Conservation (phyloP, 169 alveolate genomes). For the Theileria parva region DNA sequence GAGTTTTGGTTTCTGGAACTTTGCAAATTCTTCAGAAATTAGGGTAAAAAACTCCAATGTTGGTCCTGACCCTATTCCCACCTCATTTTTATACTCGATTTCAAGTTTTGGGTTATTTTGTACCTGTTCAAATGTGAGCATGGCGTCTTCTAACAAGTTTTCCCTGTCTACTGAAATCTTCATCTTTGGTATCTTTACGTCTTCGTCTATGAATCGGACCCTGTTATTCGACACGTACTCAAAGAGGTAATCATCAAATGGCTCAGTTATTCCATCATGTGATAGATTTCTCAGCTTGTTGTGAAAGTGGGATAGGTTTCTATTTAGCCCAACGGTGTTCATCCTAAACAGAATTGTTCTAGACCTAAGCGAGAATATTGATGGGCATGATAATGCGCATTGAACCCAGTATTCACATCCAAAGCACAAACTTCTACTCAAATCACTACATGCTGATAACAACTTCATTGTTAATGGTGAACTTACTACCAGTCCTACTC, state of each 20-base stretch:
- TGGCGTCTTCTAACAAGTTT: conserved; percentile 30
- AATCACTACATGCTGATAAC: neutral
- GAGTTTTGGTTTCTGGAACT: neutral
- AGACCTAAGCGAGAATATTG: conserved; percentile 39
- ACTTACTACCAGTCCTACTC: neutral
- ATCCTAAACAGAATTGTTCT: conserved; percentile 27
- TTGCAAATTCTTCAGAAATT: conserved; percentile 51
- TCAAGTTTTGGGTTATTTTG: conserved; percentile 39
- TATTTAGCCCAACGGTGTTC: conserved; percentile 22
- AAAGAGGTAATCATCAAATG: conserved; percentile 41
- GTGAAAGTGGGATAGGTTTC: conserved; percentile 25
- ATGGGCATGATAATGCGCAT: conserved; percentile 29
- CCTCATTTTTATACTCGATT: conserved; percentile 63
- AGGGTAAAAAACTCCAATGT: conserved; percentile 71
- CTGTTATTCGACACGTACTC: conserved; percentile 7
- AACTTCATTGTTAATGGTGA: conserved; percentile 22
- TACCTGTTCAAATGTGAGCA: conserved; percentile 15
- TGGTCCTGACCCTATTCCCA: conserved; percentile 78
- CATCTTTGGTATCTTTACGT: conserved; percentile 24
- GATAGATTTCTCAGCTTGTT: neutral
- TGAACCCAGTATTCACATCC: conserved; percentile 23
- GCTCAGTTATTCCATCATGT: conserved; percentile 7
- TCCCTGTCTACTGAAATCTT: conserved; percentile 13
- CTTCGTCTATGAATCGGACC: conserved; percentile 5
- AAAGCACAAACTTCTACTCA: conserved; percentile 38